Evolutionary conservation across 2,329 filamentous ascomycete species (phyloP).

Genomic region (Paecilomyces dactylethromorphus): DNA sequence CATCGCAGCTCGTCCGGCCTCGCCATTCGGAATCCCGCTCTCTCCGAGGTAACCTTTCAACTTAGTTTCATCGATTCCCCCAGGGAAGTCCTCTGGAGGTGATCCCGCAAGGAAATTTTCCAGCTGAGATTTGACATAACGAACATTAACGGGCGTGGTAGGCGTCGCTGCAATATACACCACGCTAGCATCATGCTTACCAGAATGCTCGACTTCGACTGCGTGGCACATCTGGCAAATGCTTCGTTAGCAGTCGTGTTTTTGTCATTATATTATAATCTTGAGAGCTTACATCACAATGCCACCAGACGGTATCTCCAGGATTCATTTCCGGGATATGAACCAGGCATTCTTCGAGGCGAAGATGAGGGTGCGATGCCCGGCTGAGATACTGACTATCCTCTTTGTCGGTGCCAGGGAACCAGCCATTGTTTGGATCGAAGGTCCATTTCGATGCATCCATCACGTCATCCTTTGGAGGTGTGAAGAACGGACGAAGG

Average conservation of each 20-base stretch:
- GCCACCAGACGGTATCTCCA: slow-evolving; percentile 39
- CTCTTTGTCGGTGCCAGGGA: slow-evolving; percentile 31
- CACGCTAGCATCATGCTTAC: slow-evolving; percentile 25
- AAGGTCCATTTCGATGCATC: slow-evolving; percentile 33
- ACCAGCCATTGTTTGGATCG: slow-evolving; percentile 23
- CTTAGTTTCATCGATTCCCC: slow-evolving; percentile 3
- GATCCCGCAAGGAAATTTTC: slow-evolving; percentile 45
- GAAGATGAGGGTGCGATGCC: slow-evolving; percentile 34
- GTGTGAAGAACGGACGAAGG: slow-evolving; percentile 32
- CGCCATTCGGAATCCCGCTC: neutral
- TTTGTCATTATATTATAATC: neutral
- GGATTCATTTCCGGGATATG: slow-evolving; percentile 32
- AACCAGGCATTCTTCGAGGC: slow-evolving; percentile 29
- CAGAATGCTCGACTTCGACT: slow-evolving; percentile 33
- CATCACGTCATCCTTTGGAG: slow-evolving; percentile 16
- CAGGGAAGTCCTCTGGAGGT: slow-evolving; percentile 35
- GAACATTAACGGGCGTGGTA: slow-evolving; percentile 22
- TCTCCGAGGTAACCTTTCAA: neutral
- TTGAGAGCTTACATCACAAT: slow-evolving; percentile 26
- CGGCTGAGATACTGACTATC: slow-evolving; percentile 30
- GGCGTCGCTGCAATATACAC: slow-evolving; percentile 32
- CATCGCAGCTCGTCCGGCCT: neutral
- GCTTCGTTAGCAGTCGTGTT: neutral
- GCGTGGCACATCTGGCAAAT: slow-evolving; percentile 18
- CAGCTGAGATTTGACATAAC: slow-evolving; percentile 41